Percentiles rank a stretch among this genome's conserved stretches.
Evolutionary conservation across 2,329 filamentous ascomycete genomes (phyloP).

Genomic region (Periconia digitata): DNA sequence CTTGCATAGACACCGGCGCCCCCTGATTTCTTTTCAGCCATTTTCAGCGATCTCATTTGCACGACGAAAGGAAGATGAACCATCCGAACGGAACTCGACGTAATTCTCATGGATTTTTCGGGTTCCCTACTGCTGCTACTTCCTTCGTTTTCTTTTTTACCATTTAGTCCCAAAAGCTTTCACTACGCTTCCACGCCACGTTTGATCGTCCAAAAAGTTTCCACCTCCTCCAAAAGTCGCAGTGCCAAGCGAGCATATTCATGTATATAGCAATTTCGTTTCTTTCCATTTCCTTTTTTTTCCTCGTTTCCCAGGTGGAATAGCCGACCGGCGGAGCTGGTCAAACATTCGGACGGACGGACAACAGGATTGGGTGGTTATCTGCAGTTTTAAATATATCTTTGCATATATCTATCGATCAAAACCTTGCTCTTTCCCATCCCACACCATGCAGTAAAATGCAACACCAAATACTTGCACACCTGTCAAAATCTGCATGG

Average conservation of each 20-base stretch:
- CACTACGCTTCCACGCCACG: too few relatives aligned
- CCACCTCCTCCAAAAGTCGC: too few relatives aligned
- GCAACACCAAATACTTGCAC: neutral
- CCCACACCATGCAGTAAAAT: neutral
- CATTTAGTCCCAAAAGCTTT: too few relatives aligned
- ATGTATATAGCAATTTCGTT: too few relatives aligned
- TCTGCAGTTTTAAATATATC: neutral
- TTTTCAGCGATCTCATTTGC: neutral
- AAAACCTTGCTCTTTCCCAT: neutral
- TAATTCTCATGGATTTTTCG: too few relatives aligned
- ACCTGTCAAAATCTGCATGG: too few relatives aligned
- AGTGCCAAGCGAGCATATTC: too few relatives aligned
- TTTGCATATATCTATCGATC: neutral
- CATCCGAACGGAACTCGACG: too few relatives aligned
- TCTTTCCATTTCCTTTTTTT: neutral
- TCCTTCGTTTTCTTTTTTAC: neutral
- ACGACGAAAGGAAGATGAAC: neutral
- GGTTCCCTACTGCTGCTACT: too few relatives aligned
- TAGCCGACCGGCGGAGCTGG: too few relatives aligned
- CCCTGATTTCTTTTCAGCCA: neutral
- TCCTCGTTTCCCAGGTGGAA: too few relatives aligned
- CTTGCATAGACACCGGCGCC: neutral
- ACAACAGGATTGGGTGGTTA: neutral
- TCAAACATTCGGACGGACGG: neutral
- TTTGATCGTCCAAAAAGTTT: too few relatives aligned